phyloP scores from a whole-genome alignment of 768 basidiomycete species.

The Lactarius evosmus region DNA sequence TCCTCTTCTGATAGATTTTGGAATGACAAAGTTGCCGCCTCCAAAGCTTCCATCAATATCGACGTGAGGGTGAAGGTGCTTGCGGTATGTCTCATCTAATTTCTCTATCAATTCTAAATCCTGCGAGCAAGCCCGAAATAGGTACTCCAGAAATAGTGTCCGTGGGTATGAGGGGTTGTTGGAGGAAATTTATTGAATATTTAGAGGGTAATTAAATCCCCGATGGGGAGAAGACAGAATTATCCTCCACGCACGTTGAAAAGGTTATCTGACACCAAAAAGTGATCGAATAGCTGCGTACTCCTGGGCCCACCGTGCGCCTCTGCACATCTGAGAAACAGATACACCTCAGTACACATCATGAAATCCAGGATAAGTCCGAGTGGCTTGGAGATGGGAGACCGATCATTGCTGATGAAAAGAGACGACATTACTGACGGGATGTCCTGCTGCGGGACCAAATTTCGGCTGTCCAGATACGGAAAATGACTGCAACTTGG shows the following conservation, averaged over 20 bases:
- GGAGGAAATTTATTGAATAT: constrained; percentile 3
- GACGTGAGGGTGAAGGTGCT: not conserved
- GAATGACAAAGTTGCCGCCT: constrained; percentile 1
- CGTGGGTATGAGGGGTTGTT: constrained; percentile 1
- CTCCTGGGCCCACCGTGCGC: not conserved
- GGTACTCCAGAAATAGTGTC: not conserved
- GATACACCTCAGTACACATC: not conserved
- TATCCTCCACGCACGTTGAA: constrained; percentile 22
- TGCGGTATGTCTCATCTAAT: constrained; percentile 10
- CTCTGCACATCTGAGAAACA: constrained; percentile 11
- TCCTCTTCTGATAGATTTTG: constrained; percentile 3
- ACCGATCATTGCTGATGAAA: not conserved
- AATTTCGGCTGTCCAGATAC: not conserved
- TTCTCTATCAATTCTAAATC: not conserved
- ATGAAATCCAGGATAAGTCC: constrained; percentile 8
- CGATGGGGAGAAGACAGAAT: not conserved
- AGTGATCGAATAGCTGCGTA: constrained; percentile 13
- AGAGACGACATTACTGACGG: not conserved
- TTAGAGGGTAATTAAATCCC: not conserved
- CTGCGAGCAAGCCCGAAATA: not conserved
- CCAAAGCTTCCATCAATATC: not conserved
- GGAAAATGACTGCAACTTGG: not conserved
- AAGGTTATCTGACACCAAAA: constrained; percentile 17
- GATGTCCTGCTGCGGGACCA: not conserved
- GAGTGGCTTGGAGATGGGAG: not conserved